These are phyloP conservation scores for Ceratocystis papillata DNA, from an alignment of 2,329 filamentous ascomycete species.

Conservation along the genomic window DNA sequence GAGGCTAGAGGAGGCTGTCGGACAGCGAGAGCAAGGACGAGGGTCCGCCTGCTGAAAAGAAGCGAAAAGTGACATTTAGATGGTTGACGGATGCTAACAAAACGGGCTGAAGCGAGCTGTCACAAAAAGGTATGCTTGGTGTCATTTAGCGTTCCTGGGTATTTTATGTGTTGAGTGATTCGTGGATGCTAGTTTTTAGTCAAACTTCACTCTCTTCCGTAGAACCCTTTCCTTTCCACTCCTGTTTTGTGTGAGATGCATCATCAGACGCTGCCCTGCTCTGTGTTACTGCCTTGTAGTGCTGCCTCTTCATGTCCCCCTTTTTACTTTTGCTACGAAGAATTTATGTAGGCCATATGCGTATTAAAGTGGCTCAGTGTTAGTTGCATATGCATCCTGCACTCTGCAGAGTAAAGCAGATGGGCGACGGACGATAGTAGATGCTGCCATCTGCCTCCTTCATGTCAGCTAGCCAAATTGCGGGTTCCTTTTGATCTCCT, in stretches of 20 bases:
- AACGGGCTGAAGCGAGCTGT: background rate
- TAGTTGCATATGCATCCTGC: constrained; percentile 1
- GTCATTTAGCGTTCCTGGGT: too few species aligned
- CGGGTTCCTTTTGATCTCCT: background rate
- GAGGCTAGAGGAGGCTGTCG: background rate
- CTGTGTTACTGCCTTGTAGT: background rate
- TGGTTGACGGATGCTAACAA: background rate
- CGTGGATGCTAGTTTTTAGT: too few species aligned
- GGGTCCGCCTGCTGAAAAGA: background rate
- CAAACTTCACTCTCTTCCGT: too few species aligned
- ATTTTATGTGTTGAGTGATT: too few species aligned
- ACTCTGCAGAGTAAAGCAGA: background rate
- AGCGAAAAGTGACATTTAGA: background rate
- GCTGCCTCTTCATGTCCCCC: background rate
- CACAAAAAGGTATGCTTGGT: background rate
- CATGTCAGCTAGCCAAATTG: background rate
- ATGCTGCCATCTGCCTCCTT: background rate
- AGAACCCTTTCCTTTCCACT: background rate
- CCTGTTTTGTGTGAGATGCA: background rate
- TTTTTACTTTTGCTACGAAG: background rate
- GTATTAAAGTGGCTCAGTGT: background rate
- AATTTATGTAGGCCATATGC: background rate
- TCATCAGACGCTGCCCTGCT: background rate
- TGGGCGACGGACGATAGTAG: background rate
- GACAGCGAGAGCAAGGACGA: background rate